These are phyloP conservation scores for Pythium oligandrum DNA, from an alignment of 352 stramenopile genomes.

Conservation along the genomic window DNA sequence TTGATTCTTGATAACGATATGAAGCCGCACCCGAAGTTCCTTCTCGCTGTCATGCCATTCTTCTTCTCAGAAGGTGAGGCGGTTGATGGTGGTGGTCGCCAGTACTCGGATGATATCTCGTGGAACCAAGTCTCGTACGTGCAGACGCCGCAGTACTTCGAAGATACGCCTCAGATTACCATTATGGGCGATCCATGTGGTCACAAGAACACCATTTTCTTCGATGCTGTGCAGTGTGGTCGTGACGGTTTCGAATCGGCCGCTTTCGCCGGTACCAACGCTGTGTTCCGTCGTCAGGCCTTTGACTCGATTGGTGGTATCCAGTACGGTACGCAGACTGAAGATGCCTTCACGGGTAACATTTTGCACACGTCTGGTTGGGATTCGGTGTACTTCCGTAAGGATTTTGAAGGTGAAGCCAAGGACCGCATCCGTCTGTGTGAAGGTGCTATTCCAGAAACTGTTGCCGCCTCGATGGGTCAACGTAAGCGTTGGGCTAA, in stretches of 20 bases:
- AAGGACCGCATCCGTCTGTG: slow-evolving; percentile 85
- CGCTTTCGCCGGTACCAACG: slow-evolving; percentile 86
- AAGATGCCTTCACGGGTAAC: slow-evolving; percentile 89
- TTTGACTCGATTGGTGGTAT: slow-evolving; percentile 89
- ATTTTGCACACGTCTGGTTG: slow-evolving; percentile 78
- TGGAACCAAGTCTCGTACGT: slow-evolving; percentile 89
- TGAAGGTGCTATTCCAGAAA: slow-evolving; percentile 81
- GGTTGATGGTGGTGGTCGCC: slow-evolving; percentile 72
- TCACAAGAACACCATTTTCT: slow-evolving; percentile 91
- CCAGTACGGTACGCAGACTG: slow-evolving; percentile 86
- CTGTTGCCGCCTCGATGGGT: slow-evolving; percentile 79
- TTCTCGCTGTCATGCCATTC: slow-evolving; percentile 82
- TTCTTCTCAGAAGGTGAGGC: slow-evolving; percentile 88
- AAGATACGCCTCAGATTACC: slow-evolving; percentile 77
- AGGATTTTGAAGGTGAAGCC: slow-evolving; percentile 84
- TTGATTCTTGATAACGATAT: slow-evolving; percentile 92
- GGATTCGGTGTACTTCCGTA: slow-evolving; percentile 88
- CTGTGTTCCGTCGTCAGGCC: slow-evolving; percentile 84
- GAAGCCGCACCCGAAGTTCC: slow-evolving; percentile 87
- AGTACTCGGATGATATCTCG: slow-evolving; percentile 87
- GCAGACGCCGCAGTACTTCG: slow-evolving; percentile 89
- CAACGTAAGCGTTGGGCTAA: slow-evolving; percentile 88
- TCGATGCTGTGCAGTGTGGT: slow-evolving; percentile 84
- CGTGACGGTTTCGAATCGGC: slow-evolving; percentile 86
- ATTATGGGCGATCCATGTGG: slow-evolving; percentile 86